Evolutionary conservation across 768 basidiomycete species (phyloP).

Genomic region (Trametes maxima): DNA sequence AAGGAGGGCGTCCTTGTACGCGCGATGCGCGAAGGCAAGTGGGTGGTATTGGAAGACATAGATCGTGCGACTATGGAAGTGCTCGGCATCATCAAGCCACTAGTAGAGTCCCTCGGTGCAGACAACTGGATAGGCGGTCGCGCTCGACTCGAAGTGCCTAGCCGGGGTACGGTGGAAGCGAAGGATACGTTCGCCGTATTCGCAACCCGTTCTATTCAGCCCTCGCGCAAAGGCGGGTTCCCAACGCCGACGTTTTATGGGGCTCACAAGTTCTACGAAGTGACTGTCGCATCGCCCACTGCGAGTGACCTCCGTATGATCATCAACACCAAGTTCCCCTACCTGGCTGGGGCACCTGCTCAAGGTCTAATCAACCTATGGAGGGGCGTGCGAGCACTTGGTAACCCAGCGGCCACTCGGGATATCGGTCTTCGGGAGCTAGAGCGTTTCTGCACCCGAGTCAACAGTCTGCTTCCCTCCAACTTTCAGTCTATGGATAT

Average conservation of each 20-base stretch:
- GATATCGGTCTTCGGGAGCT: conserved; percentile 78
- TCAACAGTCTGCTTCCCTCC: conserved; percentile 61
- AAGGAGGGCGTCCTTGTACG: conserved; percentile 91
- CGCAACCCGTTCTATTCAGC: conserved; percentile 75
- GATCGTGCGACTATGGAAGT: conserved; percentile 91
- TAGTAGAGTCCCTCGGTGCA: conserved; percentile 70
- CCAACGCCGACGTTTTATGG: conserved; percentile 77
- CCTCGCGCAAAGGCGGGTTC: conserved; percentile 50
- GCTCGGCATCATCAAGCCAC: conserved; percentile 81
- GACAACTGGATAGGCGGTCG: conserved; percentile 77
- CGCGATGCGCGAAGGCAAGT: conserved; percentile 86
- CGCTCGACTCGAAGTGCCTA: conserved; percentile 71
- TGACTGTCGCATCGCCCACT: conserved; percentile 62
- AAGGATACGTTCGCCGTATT: conserved; percentile 84
- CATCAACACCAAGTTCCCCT: conserved; percentile 64
- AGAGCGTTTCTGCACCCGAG: conserved; percentile 79
- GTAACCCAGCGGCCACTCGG: conserved; percentile 53
- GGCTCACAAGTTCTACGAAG: conserved; percentile 79
- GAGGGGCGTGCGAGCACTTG: conserved; percentile 57
- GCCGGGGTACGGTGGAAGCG: conserved; percentile 73
- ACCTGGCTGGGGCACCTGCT: conserved; percentile 52
- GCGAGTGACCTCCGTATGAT: conserved; percentile 71
- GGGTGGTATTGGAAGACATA: conserved; percentile 92
- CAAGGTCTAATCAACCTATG: conserved; percentile 67
- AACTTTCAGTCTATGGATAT: conserved; percentile 48